Conservation (phyloP, 2,329 filamentous ascomycete species). For the Tolypocladium capitatum region DNA sequence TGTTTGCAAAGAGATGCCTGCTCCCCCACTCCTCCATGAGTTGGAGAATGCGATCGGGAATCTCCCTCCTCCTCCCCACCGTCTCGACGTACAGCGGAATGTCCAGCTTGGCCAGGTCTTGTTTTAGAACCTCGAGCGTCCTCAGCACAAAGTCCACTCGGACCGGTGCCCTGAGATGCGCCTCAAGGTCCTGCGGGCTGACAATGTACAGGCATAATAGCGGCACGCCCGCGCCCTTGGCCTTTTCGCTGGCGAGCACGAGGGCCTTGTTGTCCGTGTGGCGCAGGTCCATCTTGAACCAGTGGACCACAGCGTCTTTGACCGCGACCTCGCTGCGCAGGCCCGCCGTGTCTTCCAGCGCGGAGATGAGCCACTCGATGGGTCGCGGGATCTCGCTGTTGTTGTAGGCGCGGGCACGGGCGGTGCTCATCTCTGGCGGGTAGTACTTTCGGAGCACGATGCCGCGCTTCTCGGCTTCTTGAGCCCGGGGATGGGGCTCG, state of each 20-base stretch:
- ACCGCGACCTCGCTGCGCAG: slow-evolving; percentile 37
- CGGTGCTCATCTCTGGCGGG: slow-evolving; percentile 74
- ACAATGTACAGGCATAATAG: slow-evolving; percentile 67
- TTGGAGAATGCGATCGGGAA: slow-evolving; percentile 49
- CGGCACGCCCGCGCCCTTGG: slow-evolving; percentile 54
- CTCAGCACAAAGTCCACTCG: slow-evolving; percentile 74
- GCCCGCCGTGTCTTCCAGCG: slow-evolving; percentile 45
- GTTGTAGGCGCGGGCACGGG: slow-evolving; percentile 61
- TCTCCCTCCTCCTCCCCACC: slow-evolving; percentile 47
- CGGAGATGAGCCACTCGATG: slow-evolving; percentile 51
- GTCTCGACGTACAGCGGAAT: slow-evolving; percentile 71
- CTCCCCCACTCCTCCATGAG: slow-evolving; percentile 60
- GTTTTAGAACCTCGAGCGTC: slow-evolving; percentile 50
- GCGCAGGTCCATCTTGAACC: slow-evolving; percentile 79
- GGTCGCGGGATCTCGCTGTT: slow-evolving; percentile 57
- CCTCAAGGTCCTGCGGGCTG: slow-evolving; percentile 73
- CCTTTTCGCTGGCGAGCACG: slow-evolving; percentile 49
- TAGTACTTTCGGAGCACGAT: slow-evolving; percentile 67
- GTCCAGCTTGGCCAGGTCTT: slow-evolving; percentile 54
- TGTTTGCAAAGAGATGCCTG: slow-evolving; percentile 66
- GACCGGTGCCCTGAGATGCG: slow-evolving; percentile 59
- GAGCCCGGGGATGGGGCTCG: slow-evolving; percentile 32
- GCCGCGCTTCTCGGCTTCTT: slow-evolving; percentile 37
- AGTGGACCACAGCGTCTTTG: slow-evolving; percentile 62
- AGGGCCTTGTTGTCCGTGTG: slow-evolving; percentile 61